Evolutionary conservation across 2,329 filamentous ascomycete species (phyloP), one percentile per base, ranked within the genome.

Genomic region (Penicillium sp.): DNA sequence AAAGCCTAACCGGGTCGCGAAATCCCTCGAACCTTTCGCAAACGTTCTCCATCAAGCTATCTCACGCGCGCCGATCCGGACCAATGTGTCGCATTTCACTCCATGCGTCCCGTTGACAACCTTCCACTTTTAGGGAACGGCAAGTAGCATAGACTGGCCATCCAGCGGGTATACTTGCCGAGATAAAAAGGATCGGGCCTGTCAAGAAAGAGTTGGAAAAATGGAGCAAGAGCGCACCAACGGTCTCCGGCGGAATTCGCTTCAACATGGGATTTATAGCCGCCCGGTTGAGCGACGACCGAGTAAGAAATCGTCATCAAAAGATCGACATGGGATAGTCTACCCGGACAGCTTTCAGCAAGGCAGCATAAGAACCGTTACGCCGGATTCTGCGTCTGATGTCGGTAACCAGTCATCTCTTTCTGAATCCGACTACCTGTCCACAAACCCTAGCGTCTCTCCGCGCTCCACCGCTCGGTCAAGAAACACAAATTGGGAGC

Each of bases 251-350:
- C 69, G 72, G 62, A 72, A 71, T 60, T 74, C 73, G 20, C 65
- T 69, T 60, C 71, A 72, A 51, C 70, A 74, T 52, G 70, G 69
- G 55, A 60, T 64, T 46, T 67, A 74, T 59, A 72, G 66, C 58
- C 70, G 73, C 55, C 72, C 73, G 30, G 68, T 77, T 58, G 74
- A 76, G 65, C 70, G 74, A 47, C 68, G 74, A 40, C 66, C 75
- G 9, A 78, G 75, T 66, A 78, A 77, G 62, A 77, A 78, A 60
- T 76, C 75, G 30, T 75, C 75, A 26, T 78, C 75, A 18, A 73
- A 71, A 58, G 75, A 78, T 59, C 72, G 75, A 33, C 74, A 76
- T 64, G 75, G 74, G 47, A 75, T 74, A 62, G 68, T 77, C 24
- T 77, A 77, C 59, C 73, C 74, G 28, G 77, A 79, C 60, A 75